Evolutionary conservation across 2,329 filamentous ascomycete species (phyloP).

Genomic region (Pyricularia pennisetigena): DNA sequence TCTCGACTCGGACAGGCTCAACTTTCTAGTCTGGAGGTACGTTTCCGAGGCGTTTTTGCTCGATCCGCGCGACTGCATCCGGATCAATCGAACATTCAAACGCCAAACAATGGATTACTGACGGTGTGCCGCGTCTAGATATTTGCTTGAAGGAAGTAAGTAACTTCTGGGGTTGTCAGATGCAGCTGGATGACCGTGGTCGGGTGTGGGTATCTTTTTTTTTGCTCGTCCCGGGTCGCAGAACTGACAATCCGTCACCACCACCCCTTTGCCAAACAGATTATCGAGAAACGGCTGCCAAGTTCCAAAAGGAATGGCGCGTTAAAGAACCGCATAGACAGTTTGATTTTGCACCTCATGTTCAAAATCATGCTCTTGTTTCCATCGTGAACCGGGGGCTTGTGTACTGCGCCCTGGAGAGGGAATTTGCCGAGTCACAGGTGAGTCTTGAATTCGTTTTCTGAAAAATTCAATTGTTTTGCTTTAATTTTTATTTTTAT

Average conservation of each 20-base stretch:
- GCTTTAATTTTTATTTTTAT: not conserved
- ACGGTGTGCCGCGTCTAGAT: slow-evolving; percentile 26
- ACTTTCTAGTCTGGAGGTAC: slow-evolving; percentile 64
- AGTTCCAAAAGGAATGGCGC: slow-evolving; percentile 61
- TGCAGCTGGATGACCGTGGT: slow-evolving; percentile 3
- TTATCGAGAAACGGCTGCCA: slow-evolving; percentile 58
- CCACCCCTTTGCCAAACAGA: slow-evolving; percentile 29
- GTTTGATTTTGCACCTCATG: slow-evolving; percentile 54
- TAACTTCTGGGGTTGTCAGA: slow-evolving; percentile 15
- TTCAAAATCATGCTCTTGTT: slow-evolving; percentile 55
- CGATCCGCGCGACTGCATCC: not conserved
- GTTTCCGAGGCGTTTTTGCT: slow-evolving; percentile 16
- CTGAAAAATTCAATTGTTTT: slow-evolving; percentile 1
- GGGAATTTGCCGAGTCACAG: slow-evolving; percentile 37
- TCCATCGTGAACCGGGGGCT: slow-evolving; percentile 54
- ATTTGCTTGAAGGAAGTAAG: slow-evolving; percentile 54
- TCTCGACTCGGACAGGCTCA: slow-evolving; percentile 57
- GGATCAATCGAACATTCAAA: not conserved
- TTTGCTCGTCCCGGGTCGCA: slow-evolving; percentile 4
- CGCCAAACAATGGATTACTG: not conserved
- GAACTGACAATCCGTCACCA: slow-evolving; percentile 19
- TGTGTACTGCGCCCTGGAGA: slow-evolving; percentile 48
- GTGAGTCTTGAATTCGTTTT: slow-evolving; percentile 24
- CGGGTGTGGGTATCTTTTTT: slow-evolving; percentile 5
- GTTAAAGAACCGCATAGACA: slow-evolving; percentile 51